Percentiles rank a stretch among this genome's conserved stretches.
phyloP scores from a whole-genome alignment of 2,329 filamentous ascomycete genomes.

The Aureobasidium melanogenum region DNA sequence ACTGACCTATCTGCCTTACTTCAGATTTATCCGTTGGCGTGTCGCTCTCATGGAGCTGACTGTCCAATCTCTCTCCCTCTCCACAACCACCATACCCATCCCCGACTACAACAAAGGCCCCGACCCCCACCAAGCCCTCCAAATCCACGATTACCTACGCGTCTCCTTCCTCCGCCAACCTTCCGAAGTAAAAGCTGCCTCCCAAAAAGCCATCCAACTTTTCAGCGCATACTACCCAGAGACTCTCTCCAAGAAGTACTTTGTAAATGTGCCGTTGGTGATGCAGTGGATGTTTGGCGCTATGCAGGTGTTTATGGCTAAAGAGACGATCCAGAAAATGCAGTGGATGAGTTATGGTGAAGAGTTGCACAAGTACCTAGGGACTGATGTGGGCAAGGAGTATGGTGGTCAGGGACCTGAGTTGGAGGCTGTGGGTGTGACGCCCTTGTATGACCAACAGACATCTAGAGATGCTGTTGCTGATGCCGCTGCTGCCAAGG shows the following conservation, averaged over 20 bases:
- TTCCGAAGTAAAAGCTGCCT: constrained; percentile 64
- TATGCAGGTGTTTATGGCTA: constrained; percentile 38
- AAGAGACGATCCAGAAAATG: constrained; percentile 42
- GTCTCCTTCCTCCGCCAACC: constrained; percentile 82
- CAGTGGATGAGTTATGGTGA: constrained; percentile 49
- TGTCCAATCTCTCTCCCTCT: constrained; percentile 63
- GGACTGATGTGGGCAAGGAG: constrained; percentile 57
- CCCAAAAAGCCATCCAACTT: constrained; percentile 69
- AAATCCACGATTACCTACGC: constrained; percentile 87
- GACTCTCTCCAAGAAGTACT: constrained; percentile 84
- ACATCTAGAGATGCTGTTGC: background rate
- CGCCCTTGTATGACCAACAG: constrained; percentile 27
- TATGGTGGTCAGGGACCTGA: constrained; percentile 67
- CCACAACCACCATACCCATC: constrained; percentile 59
- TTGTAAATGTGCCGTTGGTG: constrained; percentile 82
- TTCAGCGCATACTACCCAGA: constrained; percentile 83
- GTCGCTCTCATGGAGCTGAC: constrained; percentile 85
- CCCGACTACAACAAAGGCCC: constrained; percentile 55
- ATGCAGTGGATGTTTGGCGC: constrained; percentile 66
- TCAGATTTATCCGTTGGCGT: constrained; percentile 81
- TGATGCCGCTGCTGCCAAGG: background rate
- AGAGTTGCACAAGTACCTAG: constrained; percentile 58
- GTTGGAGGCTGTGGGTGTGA: constrained; percentile 37
- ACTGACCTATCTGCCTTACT: background rate
- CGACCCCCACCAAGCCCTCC: constrained; percentile 84